Conservation (phyloP, 1,284 basidiomycete genomes). For the Pseudozyma hubeiensis region DNA sequence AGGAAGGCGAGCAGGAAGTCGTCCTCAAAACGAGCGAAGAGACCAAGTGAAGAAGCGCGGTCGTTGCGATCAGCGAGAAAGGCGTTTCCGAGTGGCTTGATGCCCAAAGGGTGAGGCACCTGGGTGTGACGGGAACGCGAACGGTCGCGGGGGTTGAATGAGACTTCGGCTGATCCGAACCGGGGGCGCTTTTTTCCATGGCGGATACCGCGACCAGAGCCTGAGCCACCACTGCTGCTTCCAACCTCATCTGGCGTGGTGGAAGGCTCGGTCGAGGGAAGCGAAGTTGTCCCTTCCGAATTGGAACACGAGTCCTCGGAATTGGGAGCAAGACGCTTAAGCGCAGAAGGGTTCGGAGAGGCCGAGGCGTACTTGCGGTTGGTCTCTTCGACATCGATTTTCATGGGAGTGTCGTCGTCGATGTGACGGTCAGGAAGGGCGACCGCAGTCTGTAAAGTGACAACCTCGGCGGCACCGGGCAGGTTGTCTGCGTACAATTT, state of each 20-base stretch:
- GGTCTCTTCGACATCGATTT: constrained; percentile 38
- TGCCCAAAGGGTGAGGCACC: constrained; percentile 57
- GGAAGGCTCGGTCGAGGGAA: constrained; percentile 42
- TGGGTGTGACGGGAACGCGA: constrained; percentile 22
- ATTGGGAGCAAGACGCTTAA: constrained; percentile 41
- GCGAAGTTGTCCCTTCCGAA: constrained; percentile 36
- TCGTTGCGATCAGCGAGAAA: constrained; percentile 50
- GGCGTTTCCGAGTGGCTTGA: constrained; percentile 62
- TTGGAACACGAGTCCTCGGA: constrained; percentile 32
- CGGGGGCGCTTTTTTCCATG: constrained; percentile 24
- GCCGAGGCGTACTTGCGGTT: constrained; percentile 33
- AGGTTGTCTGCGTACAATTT: constrained; percentile 2
- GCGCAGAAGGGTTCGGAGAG: constrained; percentile 23
- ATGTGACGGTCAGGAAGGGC: neutral
- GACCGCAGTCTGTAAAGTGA: neutral
- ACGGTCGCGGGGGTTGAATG: neutral
- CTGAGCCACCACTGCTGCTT: constrained; percentile 20
- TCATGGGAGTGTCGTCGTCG: constrained; percentile 20
- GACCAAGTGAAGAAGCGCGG: constrained; percentile 48
- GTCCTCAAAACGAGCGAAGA: constrained; percentile 51
- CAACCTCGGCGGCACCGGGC: neutral
- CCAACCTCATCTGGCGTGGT: constrained; percentile 36
- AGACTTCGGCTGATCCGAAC: constrained; percentile 18
- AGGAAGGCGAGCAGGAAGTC: constrained; percentile 56
- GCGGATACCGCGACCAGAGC: constrained; percentile 3